Base-by-base conservation (phyloP, 495 filamentous ascomycete genomes). In the Annulohypoxylon bovei region DNA sequence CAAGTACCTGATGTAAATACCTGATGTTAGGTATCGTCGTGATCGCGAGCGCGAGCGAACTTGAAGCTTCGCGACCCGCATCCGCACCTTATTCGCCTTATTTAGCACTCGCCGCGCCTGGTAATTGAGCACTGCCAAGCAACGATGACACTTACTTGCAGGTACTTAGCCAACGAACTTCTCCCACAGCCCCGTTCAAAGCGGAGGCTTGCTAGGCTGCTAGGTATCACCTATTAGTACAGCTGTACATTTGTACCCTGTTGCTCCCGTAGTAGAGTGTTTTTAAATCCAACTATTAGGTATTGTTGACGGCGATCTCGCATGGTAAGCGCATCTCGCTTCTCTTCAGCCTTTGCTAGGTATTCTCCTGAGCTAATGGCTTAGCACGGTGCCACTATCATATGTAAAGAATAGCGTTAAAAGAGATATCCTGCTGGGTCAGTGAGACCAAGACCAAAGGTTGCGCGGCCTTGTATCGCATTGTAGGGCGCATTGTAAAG, bases 271-370 rank as follows among this genome's bases (percentile, higher is more conserved):
- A n/a, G n/a, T n/a, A n/a, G n/a, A n/a, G n/a, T n/a, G n/a, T n/a
- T n/a, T n/a, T n/a, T n/a, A n/a, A n/a, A n/a, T 11, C 11, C 9
- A 28, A 6, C 9, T 50, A 50, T 14, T 25, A 18, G 12, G 40
- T 27, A 28, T 50, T 6, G 4, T 12, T 6, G 22, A 23, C 33
- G 25, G 50, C 57, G 68, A 62, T 37, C 27, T 67, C 57, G 62
- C 18, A 58, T 50, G 14, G 23, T n/a, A 61, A 62, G 62, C 68
- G 68, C 66, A 57, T 27, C 18, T 62, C 68, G 68, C 62, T n/a
- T 49, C 18, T 28, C 25, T 30, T 60, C 59, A 32, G 67, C 46
- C 53, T 55, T 40, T 47, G 8, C 20, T 4, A 20, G 5, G 18
- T 35, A 25, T 25, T 56, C 20, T 40, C 30, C 9, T 60, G 25